These are phyloP conservation scores for Extremus antarcticus DNA, from an alignment of 495 filamentous ascomycete genomes.

Conservation along the genomic window DNA sequence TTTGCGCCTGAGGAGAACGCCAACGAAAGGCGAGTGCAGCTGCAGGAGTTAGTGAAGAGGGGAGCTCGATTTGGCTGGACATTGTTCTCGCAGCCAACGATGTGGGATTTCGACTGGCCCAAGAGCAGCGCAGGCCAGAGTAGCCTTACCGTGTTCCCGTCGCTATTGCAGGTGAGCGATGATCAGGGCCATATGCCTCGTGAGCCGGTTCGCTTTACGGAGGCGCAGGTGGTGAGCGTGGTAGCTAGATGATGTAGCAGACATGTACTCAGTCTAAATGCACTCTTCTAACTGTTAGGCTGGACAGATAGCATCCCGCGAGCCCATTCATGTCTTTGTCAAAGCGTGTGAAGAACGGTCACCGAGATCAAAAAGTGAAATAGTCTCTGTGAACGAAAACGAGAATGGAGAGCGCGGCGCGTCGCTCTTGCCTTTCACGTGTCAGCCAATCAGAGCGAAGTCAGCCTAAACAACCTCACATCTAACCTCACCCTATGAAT, in stretches of 20 bases:
- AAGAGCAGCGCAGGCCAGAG: slow-evolving; percentile 6
- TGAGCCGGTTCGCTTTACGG: background rate
- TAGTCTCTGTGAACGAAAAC: background rate
- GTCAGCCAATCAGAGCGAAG: background rate
- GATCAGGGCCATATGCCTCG: slow-evolving; percentile 18
- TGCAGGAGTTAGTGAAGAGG: slow-evolving; percentile 29
- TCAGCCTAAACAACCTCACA: no score
- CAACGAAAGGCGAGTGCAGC: slow-evolving; percentile 21
- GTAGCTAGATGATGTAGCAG: no score
- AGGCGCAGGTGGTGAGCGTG: background rate
- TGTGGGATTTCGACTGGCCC: slow-evolving; percentile 27
- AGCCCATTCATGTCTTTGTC: no score
- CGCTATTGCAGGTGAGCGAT: slow-evolving; percentile 24
- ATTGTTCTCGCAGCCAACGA: slow-evolving; percentile 30
- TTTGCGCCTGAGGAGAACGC: background rate
- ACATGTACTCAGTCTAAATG: no score
- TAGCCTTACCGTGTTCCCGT: slow-evolving; percentile 29
- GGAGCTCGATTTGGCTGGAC: slow-evolving; percentile 29
- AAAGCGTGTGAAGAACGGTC: no score
- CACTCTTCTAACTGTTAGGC: no score
- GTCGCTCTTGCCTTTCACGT: background rate
- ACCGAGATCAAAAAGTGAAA: no score
- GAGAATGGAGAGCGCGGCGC: background rate
- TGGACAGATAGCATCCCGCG: no score
- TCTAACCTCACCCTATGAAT: no score